phyloP scores from a whole-genome alignment of 768 basidiomycete genomes.

The Trichaptum fuscoviolaceum region DNA sequence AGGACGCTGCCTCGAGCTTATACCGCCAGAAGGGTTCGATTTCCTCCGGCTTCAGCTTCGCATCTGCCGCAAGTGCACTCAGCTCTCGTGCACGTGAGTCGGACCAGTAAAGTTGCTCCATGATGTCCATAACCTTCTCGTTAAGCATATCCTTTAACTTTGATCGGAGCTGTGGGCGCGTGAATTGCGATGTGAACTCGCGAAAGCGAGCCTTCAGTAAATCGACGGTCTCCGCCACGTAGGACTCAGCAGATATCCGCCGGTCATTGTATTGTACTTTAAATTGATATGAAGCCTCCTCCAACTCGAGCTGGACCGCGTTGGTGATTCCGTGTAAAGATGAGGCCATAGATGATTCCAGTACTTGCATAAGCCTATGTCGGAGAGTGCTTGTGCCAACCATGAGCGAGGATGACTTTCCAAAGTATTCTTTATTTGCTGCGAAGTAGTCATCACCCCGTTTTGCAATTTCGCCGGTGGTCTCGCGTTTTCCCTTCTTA shows the following conservation, averaged over 20 bases:
- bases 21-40: constrained; percentile 92
- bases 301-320: constrained; percentile 93
- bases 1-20: constrained; percentile 92
- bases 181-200: constrained; percentile 78
- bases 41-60: constrained; percentile 63
- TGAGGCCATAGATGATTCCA: constrained; percentile 96
- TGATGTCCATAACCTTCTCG: constrained; percentile 93
- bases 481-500: constrained; percentile 47
- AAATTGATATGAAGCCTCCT: constrained; percentile 97
- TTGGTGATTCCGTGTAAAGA: constrained; percentile 95
- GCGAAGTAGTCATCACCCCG: constrained; percentile 61
- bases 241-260: constrained; percentile 90
- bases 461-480: constrained; percentile 42
- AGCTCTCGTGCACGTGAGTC: constrained; percentile 84
- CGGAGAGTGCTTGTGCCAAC: constrained; percentile 90
- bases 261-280: constrained; percentile 98
- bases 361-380: constrained; percentile 89
- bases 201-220: constrained; percentile 86
- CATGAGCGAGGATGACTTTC: constrained; percentile 62
- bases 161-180: constrained; percentile 79
- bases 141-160: constrained; percentile 92
- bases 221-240: constrained; percentile 97
- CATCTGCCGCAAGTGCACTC: constrained; percentile 60
- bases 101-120: constrained; percentile 96
- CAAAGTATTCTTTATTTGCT: constrained; percentile 56